Conservation (phyloP, 345 rosid species). For the Acer negundo region DNA sequence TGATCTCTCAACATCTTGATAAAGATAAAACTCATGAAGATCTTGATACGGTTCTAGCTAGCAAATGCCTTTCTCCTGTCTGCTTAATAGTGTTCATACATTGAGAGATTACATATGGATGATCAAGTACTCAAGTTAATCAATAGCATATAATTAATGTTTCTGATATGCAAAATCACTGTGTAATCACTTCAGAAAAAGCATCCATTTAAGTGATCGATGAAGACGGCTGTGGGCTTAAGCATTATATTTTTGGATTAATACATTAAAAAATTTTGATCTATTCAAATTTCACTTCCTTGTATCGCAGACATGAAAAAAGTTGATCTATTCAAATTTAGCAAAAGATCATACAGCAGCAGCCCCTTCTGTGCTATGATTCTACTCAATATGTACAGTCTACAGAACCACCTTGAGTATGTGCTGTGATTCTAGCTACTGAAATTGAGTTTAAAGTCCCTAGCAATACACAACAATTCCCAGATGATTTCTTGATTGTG, state of each 20-base stretch:
- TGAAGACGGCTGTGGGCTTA: neutral
- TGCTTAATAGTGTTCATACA: neutral
- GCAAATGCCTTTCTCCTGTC: no score
- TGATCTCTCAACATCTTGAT: neutral
- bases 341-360: neutral
- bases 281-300: no score
- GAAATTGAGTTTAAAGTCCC: neutral
- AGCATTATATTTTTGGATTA: neutral
- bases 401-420: neutral
- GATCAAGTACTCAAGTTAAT: neutral
- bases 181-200: neutral
- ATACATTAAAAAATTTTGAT: neutral
- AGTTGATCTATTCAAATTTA: neutral
- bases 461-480: neutral
- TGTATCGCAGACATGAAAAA: neutral
- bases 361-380: neutral
- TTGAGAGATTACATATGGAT: neutral
- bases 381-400: neutral
- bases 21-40: neutral
- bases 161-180: neutral
- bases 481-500: neutral
- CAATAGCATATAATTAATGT: neutral
- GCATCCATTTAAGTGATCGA: neutral
- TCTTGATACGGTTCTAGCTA: neutral
- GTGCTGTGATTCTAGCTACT: constrained; percentile 1